Base-by-base conservation (phyloP, 176 grass and related monocot genomes). In the Zea luxurians region DNA sequence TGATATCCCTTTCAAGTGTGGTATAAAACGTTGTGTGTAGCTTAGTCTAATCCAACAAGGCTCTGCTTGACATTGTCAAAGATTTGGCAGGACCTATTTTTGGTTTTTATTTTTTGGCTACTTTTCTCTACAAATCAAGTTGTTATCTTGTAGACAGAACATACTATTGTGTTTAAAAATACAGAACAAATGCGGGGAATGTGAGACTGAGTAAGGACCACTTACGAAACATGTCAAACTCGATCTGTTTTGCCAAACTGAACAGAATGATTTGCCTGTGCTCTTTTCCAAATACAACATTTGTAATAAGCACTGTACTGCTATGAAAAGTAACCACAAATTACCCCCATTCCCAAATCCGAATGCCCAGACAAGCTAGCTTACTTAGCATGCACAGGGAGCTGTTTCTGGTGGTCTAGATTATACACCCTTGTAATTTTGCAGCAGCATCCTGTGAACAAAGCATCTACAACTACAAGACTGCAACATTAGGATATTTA, bases 361-460 rank as follows among this genome's bases (percentile, higher is more conserved):
- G n/a, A 43, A 18, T 73, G 66, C 18, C 13, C 10, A 50, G 46
- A 78, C 78, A 87, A 83, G 61, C 40, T 59, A 83, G 68, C 61
- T 83, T 47, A 36, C 65, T 17, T 67, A 53, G 61, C 48, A 61
- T 37, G 37, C 60, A 48, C 16, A 41, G 21, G 74, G 61, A 44
- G 42, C 61, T 67, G 37, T 73, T 52, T 78, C 27, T 78, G 7
- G 49, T 61, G 41, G 4, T 66, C 9, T 70, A 68, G 50, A 53
- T 60, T 61, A 58, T 79, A 79, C 7, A 74, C 43, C 49, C 61
- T 48, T 74, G 45, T 66, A 72, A 71, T 57, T 47, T 43, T 41
- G 58, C 16, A 67, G 27, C 61, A 80, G 10, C 62, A 61, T 75
- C n/a, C 12, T 41, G 35, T 74, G 62, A 78, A 77, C 15, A 21